Evolutionary conservation across 345 rosid genomes (phyloP), one percentile per base, ranked within the genome.

Genomic region (Pugionium dolabratum): DNA sequence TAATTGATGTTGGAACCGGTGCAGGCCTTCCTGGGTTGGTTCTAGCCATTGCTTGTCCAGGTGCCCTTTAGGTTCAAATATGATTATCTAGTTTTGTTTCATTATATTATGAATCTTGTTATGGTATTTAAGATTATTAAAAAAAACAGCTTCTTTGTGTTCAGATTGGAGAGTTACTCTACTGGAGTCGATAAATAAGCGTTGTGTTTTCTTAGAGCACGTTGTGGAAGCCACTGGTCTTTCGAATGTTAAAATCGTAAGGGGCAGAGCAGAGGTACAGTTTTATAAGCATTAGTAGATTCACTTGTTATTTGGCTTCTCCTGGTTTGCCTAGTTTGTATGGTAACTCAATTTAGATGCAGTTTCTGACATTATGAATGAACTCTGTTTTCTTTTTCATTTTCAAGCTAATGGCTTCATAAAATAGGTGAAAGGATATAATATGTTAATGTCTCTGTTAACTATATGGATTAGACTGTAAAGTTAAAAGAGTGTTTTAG

Each of bases 251-350:
- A 67, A 78, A 66, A 74, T 93, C 40, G 79, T 85, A 10, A 83
- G 90, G 71, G 94, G 91, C 71, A 88, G 98, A 83, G 98, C 96
- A 11, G 98, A 93, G 97, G 98, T 90, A 73, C 7, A 41, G 28
- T 55, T 39, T 53, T 48, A 64, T 48, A 27, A 27, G 33, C 26
- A 55, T 44, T 36, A 9, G 29, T 48, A 30, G 41, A 11, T 30
- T 57, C 25, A 30, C 60, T 64, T 30, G 30, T 50, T 64, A n/a
- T 26, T 11, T 28, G 32, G 44, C 10, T 35, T 47, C 35, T 44
- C 31, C 25, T 60, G 7, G 30, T 44, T 18, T 59, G 30, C 31
- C 3, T 28, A 3, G 9, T 61, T 45, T 62, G 34, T 26, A 47
- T 62, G 42, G 25, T 62, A 9, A 25, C 66, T 28, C 46, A n/a